Evolutionary conservation across 495 filamentous ascomycete species (phyloP).

Genomic region (Monascus purpureus): DNA sequence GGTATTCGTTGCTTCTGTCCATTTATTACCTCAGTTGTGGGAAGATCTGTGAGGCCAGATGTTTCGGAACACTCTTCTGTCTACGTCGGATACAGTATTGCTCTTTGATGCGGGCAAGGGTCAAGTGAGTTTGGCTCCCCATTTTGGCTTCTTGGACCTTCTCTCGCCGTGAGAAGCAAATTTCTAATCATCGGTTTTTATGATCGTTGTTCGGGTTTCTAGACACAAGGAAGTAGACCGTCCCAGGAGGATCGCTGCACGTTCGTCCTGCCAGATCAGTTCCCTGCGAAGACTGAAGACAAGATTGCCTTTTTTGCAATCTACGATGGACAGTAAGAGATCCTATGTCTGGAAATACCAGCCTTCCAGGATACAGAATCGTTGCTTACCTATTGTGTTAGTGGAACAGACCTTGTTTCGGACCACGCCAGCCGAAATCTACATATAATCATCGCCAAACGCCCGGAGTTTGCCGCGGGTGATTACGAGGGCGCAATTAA

Average conservation of each 20-base stretch:
- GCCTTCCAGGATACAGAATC: neutral
- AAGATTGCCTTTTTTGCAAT: conserved; percentile 25
- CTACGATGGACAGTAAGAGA: conserved; percentile 32
- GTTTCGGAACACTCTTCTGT: conserved; percentile 13
- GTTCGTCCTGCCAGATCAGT: conserved; percentile 17
- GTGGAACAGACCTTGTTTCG: conserved; percentile 21
- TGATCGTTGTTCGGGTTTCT: neutral
- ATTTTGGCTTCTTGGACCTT: neutral
- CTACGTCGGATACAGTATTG: conserved; percentile 12
- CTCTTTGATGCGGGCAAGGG: conserved; percentile 22
- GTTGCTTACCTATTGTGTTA: conserved; percentile 2
- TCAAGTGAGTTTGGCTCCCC: conserved; percentile 9
- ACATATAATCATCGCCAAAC: conserved; percentile 13
- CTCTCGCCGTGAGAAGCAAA: neutral
- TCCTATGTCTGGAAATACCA: no score
- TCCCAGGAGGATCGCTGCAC: conserved; percentile 22
- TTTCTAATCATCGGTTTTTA: neutral
- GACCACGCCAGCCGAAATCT: conserved; percentile 20
- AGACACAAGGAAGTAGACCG: conserved; percentile 20
- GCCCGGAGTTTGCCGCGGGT: conserved; percentile 16
- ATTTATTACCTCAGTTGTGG: conserved; percentile 3
- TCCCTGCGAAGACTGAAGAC: conserved; percentile 15
- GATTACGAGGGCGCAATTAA: conserved; percentile 22
- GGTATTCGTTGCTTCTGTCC: neutral
- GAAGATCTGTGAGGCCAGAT: conserved; percentile 10